Base-by-base conservation (phyloP, 371 early-diverging fungal genomes). In the Funneliformis caledonium region DNA sequence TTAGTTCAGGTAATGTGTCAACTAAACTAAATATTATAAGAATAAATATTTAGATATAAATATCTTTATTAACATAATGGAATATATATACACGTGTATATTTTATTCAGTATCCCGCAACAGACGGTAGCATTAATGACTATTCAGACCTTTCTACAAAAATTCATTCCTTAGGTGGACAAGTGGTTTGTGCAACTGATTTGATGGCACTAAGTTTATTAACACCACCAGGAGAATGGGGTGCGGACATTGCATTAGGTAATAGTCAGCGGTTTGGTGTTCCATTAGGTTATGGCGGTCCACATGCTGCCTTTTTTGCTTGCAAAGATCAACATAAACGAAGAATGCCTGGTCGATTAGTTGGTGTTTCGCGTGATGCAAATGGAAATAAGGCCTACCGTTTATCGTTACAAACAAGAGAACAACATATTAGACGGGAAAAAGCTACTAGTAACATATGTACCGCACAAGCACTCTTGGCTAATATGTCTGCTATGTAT, bases 231-330 rank as follows among this genome's bases (percentile, higher is more conserved):
- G 97, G 96, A 56, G 96, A 96, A 86, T 96, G 94, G 82, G 98
- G 98, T 68, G 97, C 94, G 52, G 99, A 98, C 87, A 97, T 98
- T 84, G 98, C 95, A 52, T 87, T 98, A 48, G 99, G 99, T 82
- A 97, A 95, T 90, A 92, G 93, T 33, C 98, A 98, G 87, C 93
- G 99, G 50, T 97, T 98, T 82, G 99, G 99, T 85, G 98, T 98
- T 50, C 98, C 98, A 4, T 90, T 98, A 67, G 99, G 99, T 59
- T 98, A 95, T 85, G 99, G 99, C 85, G 99, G 99, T 72, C 99
- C 99, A n/a, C 98, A 98, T 84, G 99, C 99, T 8, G 99, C 99
- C 45, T 98, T 97, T 90, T 97, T 98, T 85, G 97, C 99, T 77
- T 94, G 94, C 82, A 93, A 92, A 85, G 94, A 97, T 33, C 94